These are phyloP conservation scores for Nepenthes mirabilis DNA, from an alignment of 148 eudicot species.

Conservation along the genomic window DNA sequence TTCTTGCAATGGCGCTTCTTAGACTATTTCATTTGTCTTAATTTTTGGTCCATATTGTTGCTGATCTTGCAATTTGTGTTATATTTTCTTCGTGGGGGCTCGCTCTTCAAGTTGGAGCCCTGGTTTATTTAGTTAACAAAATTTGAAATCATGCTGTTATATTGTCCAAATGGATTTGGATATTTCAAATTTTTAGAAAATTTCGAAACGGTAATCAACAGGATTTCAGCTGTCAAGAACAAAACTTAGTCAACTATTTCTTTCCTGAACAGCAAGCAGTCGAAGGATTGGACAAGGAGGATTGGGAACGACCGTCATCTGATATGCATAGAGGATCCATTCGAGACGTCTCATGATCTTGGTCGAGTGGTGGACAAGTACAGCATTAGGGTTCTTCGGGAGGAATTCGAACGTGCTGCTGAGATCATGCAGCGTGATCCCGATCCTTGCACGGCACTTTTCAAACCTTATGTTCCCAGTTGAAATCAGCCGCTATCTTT, in stretches of 20 bases:
- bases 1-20: no score
- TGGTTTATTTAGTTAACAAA: no score
- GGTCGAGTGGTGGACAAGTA: slow-evolving; percentile 85
- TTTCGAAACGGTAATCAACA: no score
- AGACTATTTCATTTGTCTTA: no score
- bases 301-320: slow-evolving; percentile 88
- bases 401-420: slow-evolving; percentile 95
- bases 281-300: slow-evolving; percentile 95
- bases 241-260: not conserved
- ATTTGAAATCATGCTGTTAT: no score
- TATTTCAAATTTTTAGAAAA: no score
- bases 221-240: no score
- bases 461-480: slow-evolving; percentile 48
- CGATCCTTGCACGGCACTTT: slow-evolving; percentile 61
- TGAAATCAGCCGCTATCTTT: slow-evolving; percentile 5
- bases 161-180: no score
- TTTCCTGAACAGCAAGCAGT: slow-evolving; percentile 44
- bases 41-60: no score
- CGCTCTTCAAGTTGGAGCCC: no score
- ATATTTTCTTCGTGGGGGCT: no score
- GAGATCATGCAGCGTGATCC: slow-evolving; percentile 69
- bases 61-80: no score
- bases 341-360: slow-evolving; percentile 76
- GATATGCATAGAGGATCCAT: slow-evolving; percentile 97
- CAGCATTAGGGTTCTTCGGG: slow-evolving; percentile 77